A percentile compares a stretch with the other conserved stretches of the same genome.
Evolutionary conservation across 208 protist species (phyloP).

Genomic region (Lotmaria passim): DNA sequence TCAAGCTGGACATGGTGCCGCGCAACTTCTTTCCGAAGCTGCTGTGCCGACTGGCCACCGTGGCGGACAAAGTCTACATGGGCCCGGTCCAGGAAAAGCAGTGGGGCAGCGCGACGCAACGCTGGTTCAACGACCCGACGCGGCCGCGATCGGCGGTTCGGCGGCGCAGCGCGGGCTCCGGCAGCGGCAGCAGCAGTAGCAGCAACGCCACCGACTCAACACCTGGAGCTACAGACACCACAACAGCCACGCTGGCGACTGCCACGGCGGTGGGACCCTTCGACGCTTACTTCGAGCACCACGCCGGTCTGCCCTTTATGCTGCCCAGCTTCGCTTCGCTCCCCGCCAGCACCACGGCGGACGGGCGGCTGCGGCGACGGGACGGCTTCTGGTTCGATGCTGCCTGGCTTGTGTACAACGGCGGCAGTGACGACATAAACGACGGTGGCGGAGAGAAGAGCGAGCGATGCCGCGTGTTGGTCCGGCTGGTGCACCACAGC

Average conservation of each 20-base stretch:
- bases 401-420: conserved; percentile 30
- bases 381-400: conserved; percentile 36
- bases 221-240: not conserved
- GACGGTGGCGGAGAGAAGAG: not conserved
- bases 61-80: conserved; percentile 58
- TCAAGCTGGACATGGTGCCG: conserved; percentile 77
- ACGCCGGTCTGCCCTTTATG: conserved; percentile 9
- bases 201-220: not conserved
- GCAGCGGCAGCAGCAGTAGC: not conserved
- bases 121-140: conserved; percentile 8
- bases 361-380: conserved; percentile 1
- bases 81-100: conserved; percentile 40
- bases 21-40: conserved; percentile 80
- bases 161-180: not conserved
- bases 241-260: not conserved
- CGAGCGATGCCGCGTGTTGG: conserved; percentile 52
- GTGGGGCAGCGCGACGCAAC: conserved; percentile 16
- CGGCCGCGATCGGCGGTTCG: not conserved
- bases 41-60: conserved; percentile 53
- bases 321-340: conserved; percentile 19
- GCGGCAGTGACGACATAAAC: not conserved
- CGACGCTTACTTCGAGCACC: conserved; percentile 11
- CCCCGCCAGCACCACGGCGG: not conserved
- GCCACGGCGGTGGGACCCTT: not conserved
- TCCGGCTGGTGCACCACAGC: conserved; percentile 81